phyloP scores from a whole-genome alignment of 352 stramenopile species.

The Phytophthora podocarpi region DNA sequence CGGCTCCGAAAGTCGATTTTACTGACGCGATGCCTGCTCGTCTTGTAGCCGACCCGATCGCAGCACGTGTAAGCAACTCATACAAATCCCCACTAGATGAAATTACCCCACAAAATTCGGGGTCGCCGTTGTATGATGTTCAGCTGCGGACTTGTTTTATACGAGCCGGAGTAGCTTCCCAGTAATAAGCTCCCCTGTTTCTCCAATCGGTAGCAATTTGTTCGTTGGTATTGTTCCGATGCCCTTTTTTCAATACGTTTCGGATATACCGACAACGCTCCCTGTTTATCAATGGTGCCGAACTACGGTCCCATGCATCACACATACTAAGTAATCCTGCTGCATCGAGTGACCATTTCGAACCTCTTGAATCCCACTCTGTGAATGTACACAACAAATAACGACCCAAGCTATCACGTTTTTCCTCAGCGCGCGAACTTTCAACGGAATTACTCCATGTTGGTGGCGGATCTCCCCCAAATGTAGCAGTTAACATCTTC shows the following conservation, averaged over 20 bases:
- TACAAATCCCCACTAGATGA: too few relatives aligned
- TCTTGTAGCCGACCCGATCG: too few relatives aligned
- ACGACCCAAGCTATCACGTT: background rate
- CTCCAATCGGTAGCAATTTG: conserved; percentile 7
- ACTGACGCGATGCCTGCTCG: too few relatives aligned
- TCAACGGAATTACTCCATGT: background rate
- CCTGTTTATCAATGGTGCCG: background rate
- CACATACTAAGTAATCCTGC: background rate
- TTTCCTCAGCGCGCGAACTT: background rate
- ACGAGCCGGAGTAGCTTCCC: too few relatives aligned
- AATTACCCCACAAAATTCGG: too few relatives aligned
- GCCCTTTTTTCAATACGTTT: conserved; percentile 8
- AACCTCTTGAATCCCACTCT: too few relatives aligned
- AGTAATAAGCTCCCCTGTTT: conserved; percentile 9
- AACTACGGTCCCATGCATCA: background rate
- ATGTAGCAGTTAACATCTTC: conserved; percentile 1
- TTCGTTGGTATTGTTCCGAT: background rate
- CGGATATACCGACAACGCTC: background rate
- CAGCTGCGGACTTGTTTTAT: too few relatives aligned
- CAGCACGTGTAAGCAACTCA: too few relatives aligned
- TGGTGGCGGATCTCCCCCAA: background rate
- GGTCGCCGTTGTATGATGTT: background rate
- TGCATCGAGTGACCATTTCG: background rate
- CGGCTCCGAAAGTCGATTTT: too few relatives aligned
- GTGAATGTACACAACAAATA: conserved; percentile 6